Evolutionary conservation across 768 basidiomycete species (phyloP).

Genomic region (Russula olivacea): DNA sequence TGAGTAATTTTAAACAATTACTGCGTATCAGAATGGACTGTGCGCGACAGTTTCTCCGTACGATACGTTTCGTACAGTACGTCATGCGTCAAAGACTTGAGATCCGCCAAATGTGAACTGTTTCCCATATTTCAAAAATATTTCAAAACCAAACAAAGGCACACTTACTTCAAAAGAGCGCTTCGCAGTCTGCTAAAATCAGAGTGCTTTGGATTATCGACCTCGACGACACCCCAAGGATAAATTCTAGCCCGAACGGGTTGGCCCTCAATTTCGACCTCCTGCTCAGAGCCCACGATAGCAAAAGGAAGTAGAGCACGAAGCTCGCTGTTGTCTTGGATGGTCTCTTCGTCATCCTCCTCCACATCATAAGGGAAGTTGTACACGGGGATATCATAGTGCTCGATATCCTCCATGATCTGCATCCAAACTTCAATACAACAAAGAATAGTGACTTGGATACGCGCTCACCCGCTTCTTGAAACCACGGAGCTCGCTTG

Average conservation of each 20-base stretch:
- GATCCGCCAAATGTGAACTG: conserved; percentile 89
- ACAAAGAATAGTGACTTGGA: neutral
- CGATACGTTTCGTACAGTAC: conserved; percentile 95
- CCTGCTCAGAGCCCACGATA: conserved; percentile 95
- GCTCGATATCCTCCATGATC: conserved; percentile 99
- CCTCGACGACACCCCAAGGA: conserved; percentile 98
- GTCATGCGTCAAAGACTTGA: conserved; percentile 92
- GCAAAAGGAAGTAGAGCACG: conserved; percentile 92
- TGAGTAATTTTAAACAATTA: conserved; percentile 33
- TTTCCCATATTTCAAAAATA: conserved; percentile 9
- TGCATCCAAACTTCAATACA: conserved; percentile 31
- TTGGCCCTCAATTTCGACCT: conserved; percentile 89
- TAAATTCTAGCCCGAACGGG: conserved; percentile 90
- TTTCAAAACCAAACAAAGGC: neutral
- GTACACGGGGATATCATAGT: conserved; percentile 97
- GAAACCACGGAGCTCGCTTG: conserved; percentile 88
- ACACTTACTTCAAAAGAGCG: conserved; percentile 77
- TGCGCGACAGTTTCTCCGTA: conserved; percentile 93
- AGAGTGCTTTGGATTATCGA: conserved; percentile 99
- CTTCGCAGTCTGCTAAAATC: conserved; percentile 92
- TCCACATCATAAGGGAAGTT: conserved; percentile 99
- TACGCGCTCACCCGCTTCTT: conserved; percentile 71
- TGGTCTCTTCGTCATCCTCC: conserved; percentile 98
- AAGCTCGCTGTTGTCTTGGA: conserved; percentile 94
- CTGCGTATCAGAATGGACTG: conserved; percentile 76